Conservation (phyloP, 495 filamentous ascomycete genomes). For the Chaetomidium leptoderma region DNA sequence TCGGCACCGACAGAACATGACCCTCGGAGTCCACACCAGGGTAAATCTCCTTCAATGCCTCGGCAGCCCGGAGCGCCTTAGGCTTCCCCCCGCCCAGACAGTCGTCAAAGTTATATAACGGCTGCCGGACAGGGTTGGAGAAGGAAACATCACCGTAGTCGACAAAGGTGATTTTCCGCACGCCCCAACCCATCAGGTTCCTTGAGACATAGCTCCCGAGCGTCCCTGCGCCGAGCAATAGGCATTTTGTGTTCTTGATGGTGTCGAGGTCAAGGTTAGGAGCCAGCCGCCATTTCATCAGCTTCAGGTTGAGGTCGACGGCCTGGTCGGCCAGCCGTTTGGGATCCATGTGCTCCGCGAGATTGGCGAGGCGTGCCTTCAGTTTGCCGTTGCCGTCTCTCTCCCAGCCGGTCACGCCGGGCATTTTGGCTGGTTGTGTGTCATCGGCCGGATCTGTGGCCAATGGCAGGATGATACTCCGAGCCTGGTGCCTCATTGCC, state of each 20-base stretch:
- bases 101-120: constrained; percentile 83
- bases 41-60: constrained; percentile 79
- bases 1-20: constrained; percentile 78
- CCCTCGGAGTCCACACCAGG: constrained; percentile 81
- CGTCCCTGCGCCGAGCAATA: constrained; percentile 92
- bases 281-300: constrained; percentile 97
- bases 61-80: constrained; percentile 79
- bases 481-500: constrained; percentile 64
- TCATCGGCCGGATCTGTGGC: constrained; percentile 47
- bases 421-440: constrained; percentile 51
- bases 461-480: constrained; percentile 72
- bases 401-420: constrained; percentile 94
- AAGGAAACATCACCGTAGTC: constrained; percentile 93
- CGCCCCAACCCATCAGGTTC: constrained; percentile 91
- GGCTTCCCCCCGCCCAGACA: constrained; percentile 78
- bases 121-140: constrained; percentile 96
- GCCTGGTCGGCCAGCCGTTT: constrained; percentile 80
- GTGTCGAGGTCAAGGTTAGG: constrained; percentile 80
- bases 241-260: constrained; percentile 86
- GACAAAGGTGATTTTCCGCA: constrained; percentile 93
- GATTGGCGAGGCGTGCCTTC: constrained; percentile 66
- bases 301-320: constrained; percentile 94
- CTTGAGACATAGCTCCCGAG: constrained; percentile 89
- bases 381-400: constrained; percentile 72
- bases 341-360: constrained; percentile 91